Evolutionary conservation across 1,284 basidiomycete species (phyloP).

Genomic region (Phellopilus nigrolimitatus): DNA sequence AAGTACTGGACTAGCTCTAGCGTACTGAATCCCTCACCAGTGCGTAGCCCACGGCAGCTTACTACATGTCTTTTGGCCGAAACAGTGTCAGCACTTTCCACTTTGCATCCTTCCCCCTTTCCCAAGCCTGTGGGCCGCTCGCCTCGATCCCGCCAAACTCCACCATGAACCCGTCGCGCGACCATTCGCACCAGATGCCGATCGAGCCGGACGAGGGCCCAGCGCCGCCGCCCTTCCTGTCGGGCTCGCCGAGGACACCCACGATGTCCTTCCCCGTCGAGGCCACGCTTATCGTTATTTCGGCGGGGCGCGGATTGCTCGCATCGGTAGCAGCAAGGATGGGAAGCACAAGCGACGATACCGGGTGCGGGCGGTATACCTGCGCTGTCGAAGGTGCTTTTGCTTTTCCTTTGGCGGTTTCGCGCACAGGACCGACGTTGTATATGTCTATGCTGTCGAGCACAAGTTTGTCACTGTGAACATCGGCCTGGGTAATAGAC

Average conservation of each 20-base stretch:
- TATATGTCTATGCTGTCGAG: constrained; percentile 80
- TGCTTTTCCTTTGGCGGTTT: constrained; percentile 25
- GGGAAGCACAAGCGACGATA: constrained; percentile 42
- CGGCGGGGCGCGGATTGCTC: constrained; percentile 33
- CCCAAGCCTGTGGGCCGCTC: constrained; percentile 78
- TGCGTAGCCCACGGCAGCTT: too few species aligned
- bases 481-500: constrained; percentile 41
- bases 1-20: too few species aligned
- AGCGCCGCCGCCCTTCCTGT: constrained; percentile 79
- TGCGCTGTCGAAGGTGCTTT: constrained; percentile 31
- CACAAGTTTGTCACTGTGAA: constrained; percentile 41
- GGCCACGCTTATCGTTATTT: constrained; percentile 41
- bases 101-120: constrained; percentile 70
- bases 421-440: constrained; percentile 44
- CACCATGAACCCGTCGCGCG: constrained; percentile 72
- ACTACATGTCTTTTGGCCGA: constrained; percentile 25
- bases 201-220: constrained; percentile 81
- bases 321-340: constrained; percentile 37
- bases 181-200: constrained; percentile 90
- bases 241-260: constrained; percentile 70
- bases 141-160: constrained; percentile 77
- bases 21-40: too few species aligned
- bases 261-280: constrained; percentile 79
- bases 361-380: constrained; percentile 51
- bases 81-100: constrained; percentile 77